A percentile compares a stretch with the other conserved stretches of the same genome.
Evolutionary conservation across 257 asterid species (phyloP).

Genomic region (Leonotis leonurus): DNA sequence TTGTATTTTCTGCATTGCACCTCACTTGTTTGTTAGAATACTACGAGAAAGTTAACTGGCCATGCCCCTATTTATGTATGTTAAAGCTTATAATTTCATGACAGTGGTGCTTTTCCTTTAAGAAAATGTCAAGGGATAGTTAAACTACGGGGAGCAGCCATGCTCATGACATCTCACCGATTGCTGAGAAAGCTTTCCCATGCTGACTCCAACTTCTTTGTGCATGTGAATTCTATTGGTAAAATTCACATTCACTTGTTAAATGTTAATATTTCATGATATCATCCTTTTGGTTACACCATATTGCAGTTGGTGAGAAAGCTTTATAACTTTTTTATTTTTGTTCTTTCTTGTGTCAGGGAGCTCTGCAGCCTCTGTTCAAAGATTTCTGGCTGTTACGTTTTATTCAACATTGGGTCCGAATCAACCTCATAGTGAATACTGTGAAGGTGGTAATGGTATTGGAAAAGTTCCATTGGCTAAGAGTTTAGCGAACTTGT

Average conservation of each 20-base stretch:
- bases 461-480: conserved; percentile 25
- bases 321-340: no score
- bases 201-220: conserved; percentile 6
- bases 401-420: conserved; percentile 29
- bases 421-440: not conserved
- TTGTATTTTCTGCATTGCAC: not conserved
- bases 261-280: not conserved
- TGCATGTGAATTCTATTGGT: conserved; percentile 16
- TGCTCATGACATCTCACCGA: conserved; percentile 22
- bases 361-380: not conserved
- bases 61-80: not conserved
- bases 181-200: conserved; percentile 17
- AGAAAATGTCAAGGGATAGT: conserved; percentile 7
- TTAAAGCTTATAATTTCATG: not conserved
- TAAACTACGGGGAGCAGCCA: conserved; percentile 15
- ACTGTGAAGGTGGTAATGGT: conserved; percentile 18
- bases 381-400: conserved; percentile 9
- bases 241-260: conserved; percentile 5
- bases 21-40: conserved; percentile 27
- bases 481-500: conserved; percentile 31
- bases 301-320: no score
- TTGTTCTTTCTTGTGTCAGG: conserved; percentile 24
- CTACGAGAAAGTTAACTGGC: not conserved
- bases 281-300: not conserved
- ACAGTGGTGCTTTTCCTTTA: conserved; percentile 7